Base-by-base conservation (phyloP, 306 rosid species). In the Acacia confusa region DNA sequence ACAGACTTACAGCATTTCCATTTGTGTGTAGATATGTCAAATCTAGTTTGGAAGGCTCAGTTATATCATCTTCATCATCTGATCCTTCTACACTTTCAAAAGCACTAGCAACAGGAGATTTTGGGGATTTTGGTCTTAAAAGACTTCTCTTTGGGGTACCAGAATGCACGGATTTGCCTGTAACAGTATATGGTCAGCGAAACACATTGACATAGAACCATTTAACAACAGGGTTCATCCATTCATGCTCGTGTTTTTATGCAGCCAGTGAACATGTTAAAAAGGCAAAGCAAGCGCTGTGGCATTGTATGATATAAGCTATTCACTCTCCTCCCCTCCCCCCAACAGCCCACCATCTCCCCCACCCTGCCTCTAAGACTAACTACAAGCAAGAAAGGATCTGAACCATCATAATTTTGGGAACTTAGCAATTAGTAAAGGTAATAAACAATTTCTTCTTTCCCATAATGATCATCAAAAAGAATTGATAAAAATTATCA, bases 41-140 rank as follows among this genome's bases (percentile, higher is more conserved):
- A 78, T 78, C 88, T 63, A 87, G 68, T 77, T 84, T 79, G 44
- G 87, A 53, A 78, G 22, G 77, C 45, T 89, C 93, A 9, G 70
- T 70, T 79, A 91, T 14, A 79, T 76, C 76, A 38, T 89, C 90
- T 71, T 91, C 95, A 22, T 86, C 92, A 50, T 91, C 96, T 14
- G 96, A 91, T 50, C 86, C 96, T 68, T 91, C 93, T 55, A 88
- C 80, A 50, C 96, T 91, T 81, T 88, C 96, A 17, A 91, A 89
- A 68, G 90, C 93, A 72, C 90, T 89, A 22, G 88, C 92, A 81
- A 86, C 92, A 24, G 96, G 96, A 43, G 96, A 89, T 81, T 88
- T 91, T 4, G 96, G 93, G 47, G 96, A 86, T 63, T 81, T 87
- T 67, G 86, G 83, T 79, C 91, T 79, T 34, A 88, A 64, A 78